Percentiles rank a stretch among this genome's conserved stretches.
Conservation (phyloP, 2,329 filamentous ascomycete genomes). For the Hortaea sp. region DNA sequence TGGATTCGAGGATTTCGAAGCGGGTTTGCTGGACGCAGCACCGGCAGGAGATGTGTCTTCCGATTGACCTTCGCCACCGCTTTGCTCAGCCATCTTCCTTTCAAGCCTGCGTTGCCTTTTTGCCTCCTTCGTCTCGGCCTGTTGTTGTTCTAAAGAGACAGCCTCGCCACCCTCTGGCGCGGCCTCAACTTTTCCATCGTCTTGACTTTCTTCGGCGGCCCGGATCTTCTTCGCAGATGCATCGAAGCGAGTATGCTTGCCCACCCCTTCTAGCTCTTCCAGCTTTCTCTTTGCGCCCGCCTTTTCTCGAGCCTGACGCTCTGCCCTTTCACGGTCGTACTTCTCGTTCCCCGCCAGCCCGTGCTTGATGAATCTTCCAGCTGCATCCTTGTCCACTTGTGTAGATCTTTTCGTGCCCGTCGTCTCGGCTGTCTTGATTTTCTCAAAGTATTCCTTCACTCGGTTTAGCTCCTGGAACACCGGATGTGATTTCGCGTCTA, state of each 20-base stretch:
- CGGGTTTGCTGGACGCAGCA: not conserved
- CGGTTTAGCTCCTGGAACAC: constrained; percentile 78
- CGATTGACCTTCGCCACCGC: not conserved
- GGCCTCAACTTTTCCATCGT: constrained; percentile 1
- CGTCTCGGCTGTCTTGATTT: constrained; percentile 70
- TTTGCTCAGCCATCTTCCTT: constrained; percentile 3
- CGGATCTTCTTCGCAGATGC: constrained; percentile 24
- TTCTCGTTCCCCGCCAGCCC: constrained; percentile 51
- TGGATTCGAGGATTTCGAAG: not conserved
- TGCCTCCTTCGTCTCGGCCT: constrained; percentile 8
- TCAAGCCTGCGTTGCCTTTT: constrained; percentile 8
- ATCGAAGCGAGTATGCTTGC: constrained; percentile 26
- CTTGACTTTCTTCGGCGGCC: constrained; percentile 14
- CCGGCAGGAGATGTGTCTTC: not conserved
- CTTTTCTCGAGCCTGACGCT: constrained; percentile 27
- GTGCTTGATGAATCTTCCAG: constrained; percentile 70
- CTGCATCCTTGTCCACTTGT: constrained; percentile 62
- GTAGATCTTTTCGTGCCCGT: constrained; percentile 48
- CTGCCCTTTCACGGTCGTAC: constrained; percentile 32
- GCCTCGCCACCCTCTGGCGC: not conserved
- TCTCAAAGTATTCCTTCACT: constrained; percentile 83
- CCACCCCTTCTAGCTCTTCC: constrained; percentile 21
- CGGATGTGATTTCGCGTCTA: constrained; percentile 72
- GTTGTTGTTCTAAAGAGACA: not conserved
- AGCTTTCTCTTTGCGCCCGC: constrained; percentile 27